These are phyloP conservation scores for Alectoria sarmentosa DNA, from an alignment of 495 filamentous ascomycete species.

Conservation along the genomic window DNA sequence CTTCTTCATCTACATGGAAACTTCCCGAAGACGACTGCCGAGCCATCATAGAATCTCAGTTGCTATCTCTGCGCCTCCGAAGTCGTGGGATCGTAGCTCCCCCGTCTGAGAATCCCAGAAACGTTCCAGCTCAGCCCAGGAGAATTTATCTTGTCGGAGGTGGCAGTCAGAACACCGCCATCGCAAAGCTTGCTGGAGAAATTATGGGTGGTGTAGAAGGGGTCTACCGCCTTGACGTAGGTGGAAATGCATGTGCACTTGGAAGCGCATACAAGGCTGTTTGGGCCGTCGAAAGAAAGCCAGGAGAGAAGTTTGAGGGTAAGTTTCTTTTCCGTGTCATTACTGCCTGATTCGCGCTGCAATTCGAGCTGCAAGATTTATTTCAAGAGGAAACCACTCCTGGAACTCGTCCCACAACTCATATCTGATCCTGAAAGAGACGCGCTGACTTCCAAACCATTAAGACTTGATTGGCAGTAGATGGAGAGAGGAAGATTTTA, in stretches of 20 bases:
- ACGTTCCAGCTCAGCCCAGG: conserved; percentile 73
- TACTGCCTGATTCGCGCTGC: no score
- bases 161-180: conserved; percentile 79
- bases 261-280: conserved; percentile 94
- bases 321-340: no score
- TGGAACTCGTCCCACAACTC: no score
- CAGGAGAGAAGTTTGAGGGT: conserved; percentile 77
- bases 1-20: conserved; percentile 41
- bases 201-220: conserved; percentile 85
- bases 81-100: conserved; percentile 64
- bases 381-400: no score
- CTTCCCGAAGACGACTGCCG: conserved; percentile 63
- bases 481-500: conserved; percentile 79
- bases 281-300: conserved; percentile 70
- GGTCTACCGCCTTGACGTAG: conserved; percentile 85
- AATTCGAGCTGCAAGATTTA: no score
- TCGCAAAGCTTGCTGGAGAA: conserved; percentile 71
- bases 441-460: no score
- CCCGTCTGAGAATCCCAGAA: conserved; percentile 33
- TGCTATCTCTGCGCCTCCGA: conserved; percentile 81
- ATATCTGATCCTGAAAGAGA: no score
- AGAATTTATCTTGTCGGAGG: conserved; percentile 92
- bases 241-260: conserved; percentile 92
- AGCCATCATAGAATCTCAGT: conserved; percentile 87
- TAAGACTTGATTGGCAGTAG: conserved; percentile 69